Percentiles rank a stretch among this genome's conserved stretches.
These are phyloP conservation scores for Metschnikowia vanudenii DNA, from an alignment of 805 yeast species.

Conservation along the genomic window DNA sequence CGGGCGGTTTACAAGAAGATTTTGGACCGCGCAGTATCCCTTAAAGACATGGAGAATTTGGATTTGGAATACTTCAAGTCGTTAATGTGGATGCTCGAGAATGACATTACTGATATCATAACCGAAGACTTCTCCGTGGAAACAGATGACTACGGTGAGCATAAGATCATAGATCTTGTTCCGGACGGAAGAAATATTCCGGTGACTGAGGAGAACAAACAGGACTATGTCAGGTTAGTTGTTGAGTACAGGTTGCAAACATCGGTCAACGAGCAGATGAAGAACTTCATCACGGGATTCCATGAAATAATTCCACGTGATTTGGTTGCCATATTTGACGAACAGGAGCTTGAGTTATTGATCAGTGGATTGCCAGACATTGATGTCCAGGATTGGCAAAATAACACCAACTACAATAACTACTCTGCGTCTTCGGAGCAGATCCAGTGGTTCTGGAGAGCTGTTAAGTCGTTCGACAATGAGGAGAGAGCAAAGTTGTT, in stretches of 20 bases:
- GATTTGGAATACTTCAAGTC: constrained; percentile 93
- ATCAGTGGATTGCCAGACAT: constrained; percentile 95
- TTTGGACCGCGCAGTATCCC: constrained; percentile 72
- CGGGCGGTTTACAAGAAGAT: constrained; percentile 91
- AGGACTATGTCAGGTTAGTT: constrained; percentile 79
- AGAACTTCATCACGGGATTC: constrained; percentile 81
- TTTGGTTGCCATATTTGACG: constrained; percentile 83
- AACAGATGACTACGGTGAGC: constrained; percentile 90
- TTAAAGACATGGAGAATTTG: constrained; percentile 91
- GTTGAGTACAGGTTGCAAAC: constrained; percentile 84
- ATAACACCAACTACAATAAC: constrained; percentile 75
- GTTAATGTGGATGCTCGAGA: constrained; percentile 91
- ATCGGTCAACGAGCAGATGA: constrained; percentile 85
- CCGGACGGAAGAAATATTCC: constrained; percentile 80
- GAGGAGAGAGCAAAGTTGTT: constrained; percentile 92
- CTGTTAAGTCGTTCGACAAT: constrained; percentile 87
- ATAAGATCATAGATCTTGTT: constrained; percentile 74
- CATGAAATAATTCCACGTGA: constrained; percentile 86
- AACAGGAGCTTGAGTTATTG: constrained; percentile 88
- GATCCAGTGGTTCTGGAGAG: constrained; percentile 97
- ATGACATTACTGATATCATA: constrained; percentile 92
- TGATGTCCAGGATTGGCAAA: constrained; percentile 94
- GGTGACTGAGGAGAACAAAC: constrained; percentile 88
- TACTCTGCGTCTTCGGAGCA: constrained; percentile 82
- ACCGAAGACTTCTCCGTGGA: constrained; percentile 94